These are phyloP conservation scores for Hemileccinum rubropunctum DNA, from an alignment of 768 basidiomycete genomes.

Conservation along the genomic window DNA sequence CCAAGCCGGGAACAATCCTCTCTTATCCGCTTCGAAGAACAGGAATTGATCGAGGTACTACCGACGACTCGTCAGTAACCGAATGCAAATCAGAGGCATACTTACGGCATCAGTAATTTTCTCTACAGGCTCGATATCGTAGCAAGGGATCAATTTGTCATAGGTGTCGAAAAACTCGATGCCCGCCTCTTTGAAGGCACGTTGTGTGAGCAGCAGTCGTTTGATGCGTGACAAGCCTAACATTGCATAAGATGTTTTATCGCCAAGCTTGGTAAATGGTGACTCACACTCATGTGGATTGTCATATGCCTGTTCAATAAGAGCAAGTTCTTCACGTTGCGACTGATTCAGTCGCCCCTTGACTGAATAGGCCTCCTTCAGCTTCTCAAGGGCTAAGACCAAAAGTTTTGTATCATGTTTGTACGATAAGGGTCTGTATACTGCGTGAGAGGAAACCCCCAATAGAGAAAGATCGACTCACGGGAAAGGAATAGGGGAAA, in stretches of 20 bases:
- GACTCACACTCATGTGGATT: slow-evolving; percentile 93
- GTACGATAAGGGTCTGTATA: slow-evolving; percentile 81
- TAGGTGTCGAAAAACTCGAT: slow-evolving; percentile 98
- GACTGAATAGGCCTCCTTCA: slow-evolving; percentile 98
- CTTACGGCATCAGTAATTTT: slow-evolving; percentile 97
- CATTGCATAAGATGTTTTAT: slow-evolving; percentile 3
- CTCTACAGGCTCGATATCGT: slow-evolving; percentile 99
- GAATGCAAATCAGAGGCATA: slow-evolving; percentile 7
- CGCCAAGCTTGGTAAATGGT: not conserved
- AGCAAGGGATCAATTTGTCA: slow-evolving; percentile 97
- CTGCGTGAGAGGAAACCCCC: slow-evolving; percentile 1
- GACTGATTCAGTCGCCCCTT: slow-evolving; percentile 98
- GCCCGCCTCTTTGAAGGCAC: slow-evolving; percentile 97
- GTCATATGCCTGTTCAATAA: slow-evolving; percentile 99
- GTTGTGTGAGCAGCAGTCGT: slow-evolving; percentile 92
- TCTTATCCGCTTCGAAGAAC: slow-evolving; percentile 98
- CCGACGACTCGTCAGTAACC: slow-evolving; percentile 12
- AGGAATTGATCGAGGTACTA: slow-evolving; percentile 97
- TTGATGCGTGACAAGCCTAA: slow-evolving; percentile 93
- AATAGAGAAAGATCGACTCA: slow-evolving; percentile 33
- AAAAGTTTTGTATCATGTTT: slow-evolving; percentile 99
- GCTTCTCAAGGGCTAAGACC: slow-evolving; percentile 93
- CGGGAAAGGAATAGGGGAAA: slow-evolving; percentile 99
- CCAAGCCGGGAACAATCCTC: slow-evolving; percentile 97
- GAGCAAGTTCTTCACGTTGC: slow-evolving; percentile 94